A percentile compares a stretch with the other conserved stretches of the same genome.
phyloP scores from a whole-genome alignment of 2,329 filamentous ascomycete genomes.

The Simplicillium aogashimaense region DNA sequence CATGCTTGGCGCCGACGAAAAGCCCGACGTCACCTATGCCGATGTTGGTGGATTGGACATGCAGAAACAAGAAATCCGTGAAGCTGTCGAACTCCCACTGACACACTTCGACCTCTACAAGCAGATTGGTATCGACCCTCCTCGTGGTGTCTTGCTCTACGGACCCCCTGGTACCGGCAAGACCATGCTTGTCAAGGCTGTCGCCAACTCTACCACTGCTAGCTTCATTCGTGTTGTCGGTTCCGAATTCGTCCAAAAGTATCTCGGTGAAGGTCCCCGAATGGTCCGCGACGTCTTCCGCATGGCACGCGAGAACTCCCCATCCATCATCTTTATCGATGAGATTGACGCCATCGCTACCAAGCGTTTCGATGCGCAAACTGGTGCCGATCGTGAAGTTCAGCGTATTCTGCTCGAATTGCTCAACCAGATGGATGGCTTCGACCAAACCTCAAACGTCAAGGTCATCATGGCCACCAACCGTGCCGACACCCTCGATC shows the following conservation, averaged over 20 bases:
- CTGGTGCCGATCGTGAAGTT: constrained; percentile 93
- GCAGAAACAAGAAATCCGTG: constrained; percentile 99
- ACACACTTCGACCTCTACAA: constrained; percentile 98
- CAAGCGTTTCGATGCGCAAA: constrained; percentile 98
- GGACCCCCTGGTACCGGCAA: constrained; percentile 94
- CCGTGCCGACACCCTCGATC: constrained; percentile 92
- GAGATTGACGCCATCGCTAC: constrained; percentile 98
- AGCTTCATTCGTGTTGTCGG: constrained; percentile 98
- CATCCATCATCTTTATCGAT: constrained; percentile 98
- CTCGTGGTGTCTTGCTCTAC: constrained; percentile 90
- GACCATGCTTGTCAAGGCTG: constrained; percentile 96
- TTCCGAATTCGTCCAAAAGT: constrained; percentile 98
- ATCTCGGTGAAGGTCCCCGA: constrained; percentile 90
- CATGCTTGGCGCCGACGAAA: constrained; percentile 94
- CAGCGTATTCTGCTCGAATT: constrained; percentile 96
- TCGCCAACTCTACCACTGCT: constrained; percentile 95
- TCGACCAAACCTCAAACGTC: constrained; percentile 97
- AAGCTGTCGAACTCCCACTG: constrained; percentile 91
- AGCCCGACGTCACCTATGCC: constrained; percentile 95
- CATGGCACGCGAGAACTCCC: constrained; percentile 97
- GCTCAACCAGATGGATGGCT: constrained; percentile 99
- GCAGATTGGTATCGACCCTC: constrained; percentile 97
- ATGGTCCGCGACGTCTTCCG: constrained; percentile 99
- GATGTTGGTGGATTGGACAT: constrained; percentile 97
- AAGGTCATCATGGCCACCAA: constrained; percentile 99